Evolutionary conservation across 371 early-diverging fungal genomes (phyloP), one percentile per base, ranked within the genome.

Genomic region (Mucor plumbeus): DNA sequence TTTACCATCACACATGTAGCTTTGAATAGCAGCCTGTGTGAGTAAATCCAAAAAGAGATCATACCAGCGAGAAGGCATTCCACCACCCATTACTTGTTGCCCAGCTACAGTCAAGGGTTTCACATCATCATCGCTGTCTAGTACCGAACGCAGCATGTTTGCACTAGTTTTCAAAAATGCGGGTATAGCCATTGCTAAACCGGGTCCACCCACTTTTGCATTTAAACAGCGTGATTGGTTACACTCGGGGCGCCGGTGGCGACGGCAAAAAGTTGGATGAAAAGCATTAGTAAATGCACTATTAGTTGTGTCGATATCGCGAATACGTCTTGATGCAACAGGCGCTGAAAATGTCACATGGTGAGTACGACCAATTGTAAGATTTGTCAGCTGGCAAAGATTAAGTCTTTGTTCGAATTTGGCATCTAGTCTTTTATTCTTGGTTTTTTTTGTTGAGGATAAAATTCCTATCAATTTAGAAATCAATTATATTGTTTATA

Each of bases 1-100:
- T 31, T 76, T 76, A 3, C 76, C 84, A 65, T 88, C 88, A 54
- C 88, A 88, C 50, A 88, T 72, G 59, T 85, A 88, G 26, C 83
- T 73, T 62, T 88, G 85, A 26, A 88, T 84, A 17, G 82, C 86
- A 11, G 88, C 88, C 68, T 88, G 88, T 4, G 85, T 86, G 71
- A 88, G 75, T 43, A 88, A 71, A 53, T 85, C 86, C 50, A 88
- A 60, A 66, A 88, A 85, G 43, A 88, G 69, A 39, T 82, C 76
- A 62, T 86, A 88, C 86, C 88, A 88, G 4, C 81, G 79, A 48
- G 84, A 78, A 36, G 84, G 82, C 75, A 88, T 85, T 1, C 81
- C 83, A 17, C 83, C 83, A 43, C 83, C 83, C 83, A 83, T 80
- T 15, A 83, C 83, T 54, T 73, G 69, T 67, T 80, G 79, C 10